Conservation (phyloP, 2,329 filamentous ascomycete genomes). For the Pyrenochaeta sp. region DNA sequence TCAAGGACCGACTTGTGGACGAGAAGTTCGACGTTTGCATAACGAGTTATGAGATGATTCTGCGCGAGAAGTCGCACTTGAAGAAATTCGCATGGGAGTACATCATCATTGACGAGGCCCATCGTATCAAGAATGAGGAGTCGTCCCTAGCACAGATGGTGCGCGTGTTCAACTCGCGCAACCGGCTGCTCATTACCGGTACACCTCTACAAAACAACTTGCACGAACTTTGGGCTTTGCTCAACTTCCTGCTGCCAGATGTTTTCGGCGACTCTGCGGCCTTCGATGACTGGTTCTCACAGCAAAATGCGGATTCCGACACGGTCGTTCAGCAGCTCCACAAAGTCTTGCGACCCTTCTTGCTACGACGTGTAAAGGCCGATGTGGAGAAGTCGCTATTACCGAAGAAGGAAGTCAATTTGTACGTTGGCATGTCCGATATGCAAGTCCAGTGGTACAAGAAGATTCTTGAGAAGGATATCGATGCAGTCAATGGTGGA, state of each 20-base stretch:
- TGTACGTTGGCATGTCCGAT: slow-evolving; percentile 98
- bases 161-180: slow-evolving; percentile 93
- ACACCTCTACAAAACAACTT: slow-evolving; percentile 98
- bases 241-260: slow-evolving; percentile 97
- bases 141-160: slow-evolving; percentile 97
- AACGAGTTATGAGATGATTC: slow-evolving; percentile 98
- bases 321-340: slow-evolving; percentile 96
- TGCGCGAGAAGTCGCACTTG: slow-evolving; percentile 90
- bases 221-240: slow-evolving; percentile 95
- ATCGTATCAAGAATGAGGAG: slow-evolving; percentile 99
- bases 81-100: slow-evolving; percentile 99
- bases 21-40: slow-evolving; percentile 98
- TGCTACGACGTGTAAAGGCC: slow-evolving; percentile 93
- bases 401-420: slow-evolving; percentile 96
- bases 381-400: slow-evolving; percentile 98
- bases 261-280: slow-evolving; percentile 97
- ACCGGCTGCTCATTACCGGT: slow-evolving; percentile 93
- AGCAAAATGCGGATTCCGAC: slow-evolving; percentile 89
- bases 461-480: slow-evolving; percentile 98
- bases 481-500: slow-evolving; percentile 96
- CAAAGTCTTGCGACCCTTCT: slow-evolving; percentile 88
- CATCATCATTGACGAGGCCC: slow-evolving; percentile 97
- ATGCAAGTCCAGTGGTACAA: slow-evolving; percentile 99
- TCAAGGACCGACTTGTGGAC: slow-evolving; percentile 88
- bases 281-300: slow-evolving; percentile 98